phyloP scores from a whole-genome alignment of 169 alveolate genomes.

The Cryptosporidium xiaoi region DNA sequence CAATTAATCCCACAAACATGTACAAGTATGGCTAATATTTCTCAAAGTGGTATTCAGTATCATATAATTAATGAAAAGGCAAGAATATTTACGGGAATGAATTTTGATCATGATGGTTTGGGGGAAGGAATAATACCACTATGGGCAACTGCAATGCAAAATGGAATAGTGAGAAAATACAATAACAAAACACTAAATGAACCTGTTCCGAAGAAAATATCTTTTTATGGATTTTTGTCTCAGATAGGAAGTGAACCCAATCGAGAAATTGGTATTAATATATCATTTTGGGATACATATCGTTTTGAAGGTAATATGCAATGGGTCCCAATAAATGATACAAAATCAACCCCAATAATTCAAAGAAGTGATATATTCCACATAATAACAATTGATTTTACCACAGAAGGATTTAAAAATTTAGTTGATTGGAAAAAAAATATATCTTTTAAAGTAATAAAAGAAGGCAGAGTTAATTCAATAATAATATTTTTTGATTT shows the following conservation, averaged over 20 bases:
- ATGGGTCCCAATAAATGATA: slow-evolving; percentile 45
- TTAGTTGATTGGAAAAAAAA: slow-evolving; percentile 27
- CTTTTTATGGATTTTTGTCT: slow-evolving; percentile 62
- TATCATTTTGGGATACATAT: slow-evolving; percentile 61
- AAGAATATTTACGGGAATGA: slow-evolving; percentile 64
- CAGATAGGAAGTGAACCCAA: slow-evolving; percentile 20
- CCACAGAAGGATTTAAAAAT: slow-evolving; percentile 30
- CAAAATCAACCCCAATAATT: neutral
- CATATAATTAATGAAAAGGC: slow-evolving; percentile 45
- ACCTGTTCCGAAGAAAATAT: slow-evolving; percentile 53
- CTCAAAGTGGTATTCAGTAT: slow-evolving; percentile 4
- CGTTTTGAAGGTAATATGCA: slow-evolving; percentile 65
- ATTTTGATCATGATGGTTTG: slow-evolving; percentile 68
- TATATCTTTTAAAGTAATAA: slow-evolving; percentile 2
- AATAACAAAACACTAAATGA: slow-evolving; percentile 33
- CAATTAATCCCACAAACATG: slow-evolving; percentile 51
- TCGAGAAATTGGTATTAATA: slow-evolving; percentile 9
- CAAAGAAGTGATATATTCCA: slow-evolving; percentile 53
- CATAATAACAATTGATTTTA: slow-evolving; percentile 48
- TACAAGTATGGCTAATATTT: slow-evolving; percentile 1
- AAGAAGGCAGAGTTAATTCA: slow-evolving; percentile 55
- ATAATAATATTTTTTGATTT: slow-evolving; percentile 40
- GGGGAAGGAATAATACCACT: slow-evolving; percentile 70
- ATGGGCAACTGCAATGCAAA: slow-evolving; percentile 58
- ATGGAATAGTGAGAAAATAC: slow-evolving; percentile 40